Evolutionary conservation across 2,329 filamentous ascomycete genomes (phyloP).

Genomic region (Aspergillus sergii): DNA sequence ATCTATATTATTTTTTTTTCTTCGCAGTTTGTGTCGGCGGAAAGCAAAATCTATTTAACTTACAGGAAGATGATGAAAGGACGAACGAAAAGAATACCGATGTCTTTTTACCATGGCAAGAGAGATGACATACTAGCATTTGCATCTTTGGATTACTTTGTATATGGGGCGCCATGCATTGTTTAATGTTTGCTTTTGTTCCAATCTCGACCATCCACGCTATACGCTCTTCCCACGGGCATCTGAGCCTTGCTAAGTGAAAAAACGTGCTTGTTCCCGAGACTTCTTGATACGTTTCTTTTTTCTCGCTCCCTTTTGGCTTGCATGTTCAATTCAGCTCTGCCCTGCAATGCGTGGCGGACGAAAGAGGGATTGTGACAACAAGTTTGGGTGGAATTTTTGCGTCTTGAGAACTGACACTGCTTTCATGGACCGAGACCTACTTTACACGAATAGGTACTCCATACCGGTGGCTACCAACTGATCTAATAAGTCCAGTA

Average conservation of each 20-base stretch:
- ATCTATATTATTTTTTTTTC: constrained; percentile 17
- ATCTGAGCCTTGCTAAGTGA: neutral
- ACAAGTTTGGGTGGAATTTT: constrained; percentile 3
- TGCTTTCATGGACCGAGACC: neutral
- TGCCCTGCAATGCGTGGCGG: neutral
- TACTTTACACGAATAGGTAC: neutral
- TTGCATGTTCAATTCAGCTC: constrained; percentile 4
- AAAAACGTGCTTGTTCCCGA: constrained; percentile 4
- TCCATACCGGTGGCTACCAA: neutral
- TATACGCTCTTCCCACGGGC: constrained; percentile 4
- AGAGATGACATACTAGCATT: constrained; percentile 43
- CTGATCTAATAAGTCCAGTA: neutral
- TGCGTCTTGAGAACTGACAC: neutral
- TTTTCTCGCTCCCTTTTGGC: neutral
- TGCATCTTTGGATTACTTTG: constrained; percentile 32
- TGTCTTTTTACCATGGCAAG: constrained; percentile 32
- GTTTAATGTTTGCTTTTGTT: constrained; percentile 13
- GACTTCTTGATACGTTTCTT: neutral
- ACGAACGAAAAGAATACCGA: constrained; percentile 36
- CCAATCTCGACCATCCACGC: neutral
- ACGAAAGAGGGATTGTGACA: neutral
- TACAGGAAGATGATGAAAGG: constrained; percentile 38
- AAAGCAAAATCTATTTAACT: constrained; percentile 29
- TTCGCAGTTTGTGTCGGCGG: constrained; percentile 23
- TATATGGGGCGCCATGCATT: constrained; percentile 11